Conservation (phyloP, 768 basidiomycete species). For the Phylloporus sp. region DNA sequence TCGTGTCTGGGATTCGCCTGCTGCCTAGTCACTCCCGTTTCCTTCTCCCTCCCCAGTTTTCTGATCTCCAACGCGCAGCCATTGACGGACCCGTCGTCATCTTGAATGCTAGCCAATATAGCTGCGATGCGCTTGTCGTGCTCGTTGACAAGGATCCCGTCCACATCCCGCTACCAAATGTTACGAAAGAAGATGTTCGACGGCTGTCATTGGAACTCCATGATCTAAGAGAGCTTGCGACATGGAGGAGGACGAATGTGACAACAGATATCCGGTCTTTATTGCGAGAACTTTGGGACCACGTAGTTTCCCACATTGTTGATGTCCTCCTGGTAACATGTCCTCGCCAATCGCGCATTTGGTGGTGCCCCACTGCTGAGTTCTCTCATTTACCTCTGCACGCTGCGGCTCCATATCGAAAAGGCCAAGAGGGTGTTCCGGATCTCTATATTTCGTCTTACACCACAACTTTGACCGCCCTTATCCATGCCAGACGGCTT, state of each 20-base stretch:
- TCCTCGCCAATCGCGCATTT: too few species aligned
- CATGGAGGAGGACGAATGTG: neutral
- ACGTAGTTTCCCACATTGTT: neutral
- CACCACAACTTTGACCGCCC: too few species aligned
- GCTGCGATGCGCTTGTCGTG: neutral
- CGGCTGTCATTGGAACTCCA: neutral
- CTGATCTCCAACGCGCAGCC: neutral
- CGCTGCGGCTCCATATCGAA: neutral
- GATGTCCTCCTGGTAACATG: too few species aligned
- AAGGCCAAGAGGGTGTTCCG: neutral
- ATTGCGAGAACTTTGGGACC: neutral
- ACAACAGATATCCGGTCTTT: neutral
- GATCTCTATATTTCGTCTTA: neutral
- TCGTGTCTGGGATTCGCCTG: neutral
- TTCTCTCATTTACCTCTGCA: too few species aligned
- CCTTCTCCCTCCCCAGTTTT: neutral
- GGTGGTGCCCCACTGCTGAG: too few species aligned
- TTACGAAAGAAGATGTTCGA: neutral
- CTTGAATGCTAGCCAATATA: too few species aligned
- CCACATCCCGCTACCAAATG: neutral
- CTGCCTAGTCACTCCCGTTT: neutral
- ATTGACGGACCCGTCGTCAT: neutral
- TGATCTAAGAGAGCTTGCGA: neutral
- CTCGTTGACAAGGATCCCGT: neutral
- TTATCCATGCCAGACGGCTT: neutral